Percentiles rank a stretch among this genome's conserved stretches.
These are phyloP conservation scores for Cryphonectria naterciae DNA, from an alignment of 2,329 filamentous ascomycete species.

Conservation along the genomic window DNA sequence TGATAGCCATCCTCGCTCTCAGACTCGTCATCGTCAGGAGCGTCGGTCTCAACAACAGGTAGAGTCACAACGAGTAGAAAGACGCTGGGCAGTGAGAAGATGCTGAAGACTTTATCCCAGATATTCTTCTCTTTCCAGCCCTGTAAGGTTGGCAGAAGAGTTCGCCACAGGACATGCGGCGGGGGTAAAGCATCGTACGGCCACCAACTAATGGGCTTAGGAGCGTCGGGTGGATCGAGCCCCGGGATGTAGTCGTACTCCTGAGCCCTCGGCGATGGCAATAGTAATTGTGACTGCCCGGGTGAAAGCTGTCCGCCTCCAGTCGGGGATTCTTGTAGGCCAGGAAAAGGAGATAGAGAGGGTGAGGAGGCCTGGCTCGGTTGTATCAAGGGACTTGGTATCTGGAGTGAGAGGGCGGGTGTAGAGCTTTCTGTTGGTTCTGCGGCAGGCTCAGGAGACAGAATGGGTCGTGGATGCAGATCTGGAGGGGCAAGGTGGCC, in stretches of 20 bases:
- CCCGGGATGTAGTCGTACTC: constrained; percentile 42
- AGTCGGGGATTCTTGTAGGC: constrained; percentile 64
- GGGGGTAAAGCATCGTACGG: constrained; percentile 74
- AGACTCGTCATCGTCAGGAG: constrained; percentile 54
- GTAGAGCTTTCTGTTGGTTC: constrained; percentile 29
- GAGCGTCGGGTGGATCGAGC: constrained; percentile 43
- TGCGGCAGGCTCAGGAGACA: constrained; percentile 29
- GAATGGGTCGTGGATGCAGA: constrained; percentile 15
- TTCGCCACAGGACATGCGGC: constrained; percentile 70
- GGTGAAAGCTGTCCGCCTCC: constrained; percentile 25
- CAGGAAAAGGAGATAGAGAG: constrained; percentile 67
- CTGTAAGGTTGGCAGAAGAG: constrained; percentile 84
- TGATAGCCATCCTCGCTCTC: constrained; percentile 33
- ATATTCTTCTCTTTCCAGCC: constrained; percentile 80
- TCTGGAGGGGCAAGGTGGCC: constrained; percentile 41
- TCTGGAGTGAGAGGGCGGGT: constrained; percentile 43
- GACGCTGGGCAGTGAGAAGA: constrained; percentile 86
- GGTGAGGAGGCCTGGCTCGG: constrained; percentile 53
- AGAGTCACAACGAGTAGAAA: constrained; percentile 88
- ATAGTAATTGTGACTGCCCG: constrained; percentile 54
- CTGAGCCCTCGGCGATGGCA: constrained; percentile 49
- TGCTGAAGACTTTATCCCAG: constrained; percentile 81
- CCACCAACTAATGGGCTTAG: constrained; percentile 73
- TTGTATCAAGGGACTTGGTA: constrained; percentile 49
- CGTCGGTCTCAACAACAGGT: constrained; percentile 80